Conservation (phyloP, 495 filamentous ascomycete genomes). For the Penicillium maclennaniae region DNA sequence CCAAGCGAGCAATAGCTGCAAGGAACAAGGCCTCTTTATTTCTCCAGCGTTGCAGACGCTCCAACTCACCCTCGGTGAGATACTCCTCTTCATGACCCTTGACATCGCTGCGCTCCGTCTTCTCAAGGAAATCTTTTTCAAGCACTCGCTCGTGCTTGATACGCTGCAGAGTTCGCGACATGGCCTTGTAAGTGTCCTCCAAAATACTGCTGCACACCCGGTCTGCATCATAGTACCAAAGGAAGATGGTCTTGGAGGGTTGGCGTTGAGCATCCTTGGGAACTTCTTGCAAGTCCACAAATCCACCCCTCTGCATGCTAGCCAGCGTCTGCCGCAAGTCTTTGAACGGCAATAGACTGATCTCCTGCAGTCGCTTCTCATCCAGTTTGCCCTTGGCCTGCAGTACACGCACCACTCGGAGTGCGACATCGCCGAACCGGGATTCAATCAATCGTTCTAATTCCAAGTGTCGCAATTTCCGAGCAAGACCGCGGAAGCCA, state of each 20-base stretch:
- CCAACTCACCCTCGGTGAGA: slow-evolving; percentile 63
- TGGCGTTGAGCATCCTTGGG: slow-evolving; percentile 77
- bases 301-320: slow-evolving; percentile 74
- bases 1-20: slow-evolving; percentile 70
- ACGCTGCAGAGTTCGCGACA: slow-evolving; percentile 80
- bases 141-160: slow-evolving; percentile 65
- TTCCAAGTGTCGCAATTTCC: slow-evolving; percentile 65
- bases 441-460: slow-evolving; percentile 73
- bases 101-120: slow-evolving; percentile 79
- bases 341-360: slow-evolving; percentile 72
- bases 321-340: slow-evolving; percentile 77
- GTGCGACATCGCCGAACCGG: slow-evolving; percentile 68
- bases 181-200: slow-evolving; percentile 78
- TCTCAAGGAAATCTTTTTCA: slow-evolving; percentile 62
- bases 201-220: slow-evolving; percentile 61
- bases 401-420: slow-evolving; percentile 76
- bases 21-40: slow-evolving; percentile 71
- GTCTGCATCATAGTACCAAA: slow-evolving; percentile 85
- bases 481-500: slow-evolving; percentile 66
- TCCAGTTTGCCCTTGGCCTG: slow-evolving; percentile 84
- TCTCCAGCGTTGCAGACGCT: slow-evolving; percentile 62
- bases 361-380: slow-evolving; percentile 73
- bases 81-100: slow-evolving; percentile 73
- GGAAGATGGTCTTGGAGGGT: slow-evolving; percentile 73
- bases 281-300: slow-evolving; percentile 87